Conservation (phyloP, 345 rosid species). For the Eucalyptus victrix region DNA sequence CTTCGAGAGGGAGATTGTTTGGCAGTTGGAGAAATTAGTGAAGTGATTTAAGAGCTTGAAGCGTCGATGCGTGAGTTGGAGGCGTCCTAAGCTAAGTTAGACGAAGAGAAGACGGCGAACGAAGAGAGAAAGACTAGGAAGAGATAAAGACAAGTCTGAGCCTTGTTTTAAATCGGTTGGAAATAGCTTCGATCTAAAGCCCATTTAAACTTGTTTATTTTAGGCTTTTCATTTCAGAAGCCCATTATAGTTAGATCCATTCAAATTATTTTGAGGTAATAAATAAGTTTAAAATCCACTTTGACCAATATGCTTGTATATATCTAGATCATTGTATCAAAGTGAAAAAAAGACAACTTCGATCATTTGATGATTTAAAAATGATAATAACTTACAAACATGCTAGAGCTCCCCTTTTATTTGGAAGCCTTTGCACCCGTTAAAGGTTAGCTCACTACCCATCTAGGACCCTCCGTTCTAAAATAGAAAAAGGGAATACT, state of each 20-base stretch:
- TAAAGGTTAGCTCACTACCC: too few relatives aligned
- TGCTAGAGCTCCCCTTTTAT: background rate
- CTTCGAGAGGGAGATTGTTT: background rate
- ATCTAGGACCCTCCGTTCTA: too few relatives aligned
- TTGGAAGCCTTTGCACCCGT: background rate
- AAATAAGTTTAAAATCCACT: too few relatives aligned
- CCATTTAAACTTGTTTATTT: too few relatives aligned
- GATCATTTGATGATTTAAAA: background rate
- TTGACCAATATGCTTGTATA: background rate
- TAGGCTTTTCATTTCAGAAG: background rate
- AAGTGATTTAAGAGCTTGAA: background rate
- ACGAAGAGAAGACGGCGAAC: background rate
- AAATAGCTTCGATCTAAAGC: background rate
- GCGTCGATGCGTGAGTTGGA: background rate
- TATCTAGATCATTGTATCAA: background rate
- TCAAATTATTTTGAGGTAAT: background rate
- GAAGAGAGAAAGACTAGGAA: background rate
- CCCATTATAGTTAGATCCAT: background rate
- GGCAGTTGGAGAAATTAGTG: background rate
- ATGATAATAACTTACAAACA: background rate
- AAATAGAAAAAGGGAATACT: too few relatives aligned
- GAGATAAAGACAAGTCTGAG: background rate
- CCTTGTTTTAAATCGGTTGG: background rate
- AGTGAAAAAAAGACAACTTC: too few relatives aligned
- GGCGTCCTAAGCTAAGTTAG: background rate